Conservation (phyloP, 1,284 basidiomycete genomes). For the Tremellales sp. region DNA sequence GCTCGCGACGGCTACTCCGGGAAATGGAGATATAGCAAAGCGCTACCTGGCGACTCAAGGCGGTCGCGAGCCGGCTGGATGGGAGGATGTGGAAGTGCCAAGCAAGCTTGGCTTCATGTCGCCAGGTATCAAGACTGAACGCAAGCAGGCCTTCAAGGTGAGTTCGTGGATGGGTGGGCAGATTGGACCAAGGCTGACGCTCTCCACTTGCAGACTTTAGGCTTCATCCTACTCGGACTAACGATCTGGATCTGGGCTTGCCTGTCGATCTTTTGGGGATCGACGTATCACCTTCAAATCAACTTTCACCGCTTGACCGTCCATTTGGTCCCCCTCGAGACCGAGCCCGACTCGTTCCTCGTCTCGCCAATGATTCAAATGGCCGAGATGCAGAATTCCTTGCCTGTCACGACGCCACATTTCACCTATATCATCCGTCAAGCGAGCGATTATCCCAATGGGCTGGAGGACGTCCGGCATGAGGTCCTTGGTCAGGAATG, state of each 20-base stretch:
- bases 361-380: slow-evolving; percentile 16
- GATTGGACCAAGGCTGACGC: too few relatives aligned
- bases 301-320: slow-evolving; percentile 26
- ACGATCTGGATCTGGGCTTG: slow-evolving; percentile 34
- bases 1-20: slow-evolving; percentile 5
- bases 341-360: slow-evolving; percentile 13
- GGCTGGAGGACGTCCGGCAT: slow-evolving; percentile 21
- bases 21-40: slow-evolving; percentile 11
- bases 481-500: slow-evolving; percentile 30
- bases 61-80: slow-evolving; percentile 5
- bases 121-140: slow-evolving; percentile 5
- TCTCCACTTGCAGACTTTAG: too few relatives aligned
- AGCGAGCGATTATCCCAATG: slow-evolving; percentile 28
- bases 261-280: slow-evolving; percentile 43
- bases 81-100: slow-evolving; percentile 9
- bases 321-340: slow-evolving; percentile 32
- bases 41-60: slow-evolving; percentile 3
- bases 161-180: slow-evolving; percentile 4
- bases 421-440: slow-evolving; percentile 26
- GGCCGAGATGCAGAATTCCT: slow-evolving; percentile 8
- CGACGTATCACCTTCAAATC: slow-evolving; percentile 25
- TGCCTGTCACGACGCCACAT: slow-evolving; percentile 18
- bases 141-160: slow-evolving; percentile 19
- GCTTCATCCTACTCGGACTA: slow-evolving; percentile 16
- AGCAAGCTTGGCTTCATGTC: slow-evolving; percentile 17